Percentiles rank a stretch among this genome's conserved stretches.
Conservation (phyloP, 148 eudicot genomes). For the Bassia scoparia region DNA sequence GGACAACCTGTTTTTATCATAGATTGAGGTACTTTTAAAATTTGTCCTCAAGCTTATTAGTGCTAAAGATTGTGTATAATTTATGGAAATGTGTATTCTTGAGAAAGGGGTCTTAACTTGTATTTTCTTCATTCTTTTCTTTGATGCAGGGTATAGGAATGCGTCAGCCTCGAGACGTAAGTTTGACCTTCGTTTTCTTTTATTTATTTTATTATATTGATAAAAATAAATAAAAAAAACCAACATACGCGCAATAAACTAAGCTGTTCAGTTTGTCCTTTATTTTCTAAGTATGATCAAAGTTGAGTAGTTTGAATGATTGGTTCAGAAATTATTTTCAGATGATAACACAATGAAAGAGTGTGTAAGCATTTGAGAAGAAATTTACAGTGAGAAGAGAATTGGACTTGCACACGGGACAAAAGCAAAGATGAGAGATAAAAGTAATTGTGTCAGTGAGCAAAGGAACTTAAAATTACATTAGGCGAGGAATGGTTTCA, state of each 20-base stretch:
- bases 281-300: neutral
- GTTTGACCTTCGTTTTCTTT: no score
- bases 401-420: neutral
- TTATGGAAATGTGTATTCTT: no score
- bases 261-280: no score
- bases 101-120: neutral
- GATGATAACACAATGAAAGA: neutral
- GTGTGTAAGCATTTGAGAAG: neutral
- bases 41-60: neutral
- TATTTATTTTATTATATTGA: no score
- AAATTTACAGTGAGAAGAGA: neutral
- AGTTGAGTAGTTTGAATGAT: no score
- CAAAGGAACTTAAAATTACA: neutral
- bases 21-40: constrained; percentile 63
- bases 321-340: neutral
- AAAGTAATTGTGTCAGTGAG: neutral
- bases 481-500: no score
- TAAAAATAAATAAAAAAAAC: no score
- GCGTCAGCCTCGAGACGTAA: constrained; percentile 94
- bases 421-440: neutral
- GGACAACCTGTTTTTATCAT: constrained; percentile 80
- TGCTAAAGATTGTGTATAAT: neutral
- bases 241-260: no score
- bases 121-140: constrained; percentile 1
- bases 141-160: constrained; percentile 82